These are phyloP conservation scores for Xanthoparmelia taractica DNA, from an alignment of 495 filamentous ascomycete species.

Conservation along the genomic window DNA sequence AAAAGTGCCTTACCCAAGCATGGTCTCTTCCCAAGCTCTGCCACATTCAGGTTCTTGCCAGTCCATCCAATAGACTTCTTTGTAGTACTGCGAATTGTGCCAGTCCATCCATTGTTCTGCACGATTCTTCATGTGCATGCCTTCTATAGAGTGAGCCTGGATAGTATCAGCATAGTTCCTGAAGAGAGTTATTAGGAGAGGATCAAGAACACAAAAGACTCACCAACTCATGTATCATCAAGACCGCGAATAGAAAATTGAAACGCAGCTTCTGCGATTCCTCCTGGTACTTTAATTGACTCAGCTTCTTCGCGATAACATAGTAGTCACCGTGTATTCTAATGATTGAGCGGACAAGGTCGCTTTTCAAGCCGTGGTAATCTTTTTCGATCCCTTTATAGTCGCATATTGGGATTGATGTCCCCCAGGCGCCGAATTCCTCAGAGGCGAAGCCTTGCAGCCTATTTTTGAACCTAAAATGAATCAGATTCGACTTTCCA, in stretches of 20 bases:
- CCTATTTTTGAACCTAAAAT: constrained; percentile 22
- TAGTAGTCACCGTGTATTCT: constrained; percentile 24
- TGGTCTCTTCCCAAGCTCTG: constrained; percentile 23
- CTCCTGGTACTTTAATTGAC: constrained; percentile 23
- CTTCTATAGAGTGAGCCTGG: constrained; percentile 24
- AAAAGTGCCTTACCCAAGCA: no score
- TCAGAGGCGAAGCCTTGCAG: constrained; percentile 6
- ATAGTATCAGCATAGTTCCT: background rate
- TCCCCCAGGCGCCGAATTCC: constrained; percentile 11
- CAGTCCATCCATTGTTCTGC: constrained; percentile 22
- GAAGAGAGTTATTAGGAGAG: background rate
- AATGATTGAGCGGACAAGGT: constrained; percentile 21
- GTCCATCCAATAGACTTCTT: constrained; percentile 24
- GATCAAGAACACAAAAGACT: background rate
- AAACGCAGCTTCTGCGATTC: constrained; percentile 26
- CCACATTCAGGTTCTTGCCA: constrained; percentile 21
- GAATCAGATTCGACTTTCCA: constrained; percentile 20
- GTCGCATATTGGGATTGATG: constrained; percentile 21
- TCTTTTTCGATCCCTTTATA: constrained; percentile 15
- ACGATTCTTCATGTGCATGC: constrained; percentile 18
- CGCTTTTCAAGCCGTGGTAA: constrained; percentile 9
- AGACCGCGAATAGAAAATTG: constrained; percentile 22
- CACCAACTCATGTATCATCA: constrained; percentile 25
- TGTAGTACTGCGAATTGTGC: constrained; percentile 15
- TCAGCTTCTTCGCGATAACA: constrained; percentile 24